These are phyloP conservation scores for Flaveria bidentis DNA, from an alignment of 129 eudicot species.

Conservation along the genomic window DNA sequence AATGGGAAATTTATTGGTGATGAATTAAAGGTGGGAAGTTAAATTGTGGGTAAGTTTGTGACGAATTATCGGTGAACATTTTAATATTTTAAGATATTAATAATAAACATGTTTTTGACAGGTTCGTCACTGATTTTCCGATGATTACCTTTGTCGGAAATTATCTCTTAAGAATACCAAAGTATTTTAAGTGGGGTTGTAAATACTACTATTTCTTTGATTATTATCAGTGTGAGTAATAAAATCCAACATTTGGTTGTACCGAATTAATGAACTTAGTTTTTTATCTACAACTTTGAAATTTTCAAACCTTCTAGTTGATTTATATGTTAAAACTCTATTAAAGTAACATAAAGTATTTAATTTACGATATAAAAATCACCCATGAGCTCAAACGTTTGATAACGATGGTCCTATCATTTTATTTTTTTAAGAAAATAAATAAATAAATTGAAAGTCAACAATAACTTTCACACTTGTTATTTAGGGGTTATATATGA, in stretches of 20 bases:
- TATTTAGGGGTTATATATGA: not conserved
- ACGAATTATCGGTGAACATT: too few relatives aligned
- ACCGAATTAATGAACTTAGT: too few relatives aligned
- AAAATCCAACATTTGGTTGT: not conserved
- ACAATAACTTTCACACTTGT: constrained; percentile 15
- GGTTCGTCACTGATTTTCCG: too few relatives aligned
- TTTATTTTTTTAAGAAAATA: not conserved
- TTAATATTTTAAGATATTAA: too few relatives aligned
- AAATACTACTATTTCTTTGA: too few relatives aligned
- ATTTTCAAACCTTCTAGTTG: not conserved
- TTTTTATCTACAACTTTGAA: not conserved
- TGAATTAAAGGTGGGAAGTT: too few relatives aligned
- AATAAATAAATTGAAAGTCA: constrained; percentile 10
- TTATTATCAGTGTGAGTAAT: not conserved
- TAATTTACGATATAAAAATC: not conserved
- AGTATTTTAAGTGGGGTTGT: too few relatives aligned
- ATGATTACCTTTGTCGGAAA: too few relatives aligned
- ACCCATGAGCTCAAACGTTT: constrained; percentile 12
- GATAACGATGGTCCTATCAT: constrained; percentile 3
- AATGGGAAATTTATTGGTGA: too few relatives aligned
- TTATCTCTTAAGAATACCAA: too few relatives aligned
- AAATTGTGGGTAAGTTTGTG: too few relatives aligned
- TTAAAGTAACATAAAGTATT: not conserved
- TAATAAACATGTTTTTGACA: too few relatives aligned
- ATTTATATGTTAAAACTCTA: not conserved